Percentiles rank a stretch among this genome's conserved stretches.
These are phyloP conservation scores for Nidularia pulvinata DNA, from an alignment of 768 basidiomycete genomes.

Conservation along the genomic window DNA sequence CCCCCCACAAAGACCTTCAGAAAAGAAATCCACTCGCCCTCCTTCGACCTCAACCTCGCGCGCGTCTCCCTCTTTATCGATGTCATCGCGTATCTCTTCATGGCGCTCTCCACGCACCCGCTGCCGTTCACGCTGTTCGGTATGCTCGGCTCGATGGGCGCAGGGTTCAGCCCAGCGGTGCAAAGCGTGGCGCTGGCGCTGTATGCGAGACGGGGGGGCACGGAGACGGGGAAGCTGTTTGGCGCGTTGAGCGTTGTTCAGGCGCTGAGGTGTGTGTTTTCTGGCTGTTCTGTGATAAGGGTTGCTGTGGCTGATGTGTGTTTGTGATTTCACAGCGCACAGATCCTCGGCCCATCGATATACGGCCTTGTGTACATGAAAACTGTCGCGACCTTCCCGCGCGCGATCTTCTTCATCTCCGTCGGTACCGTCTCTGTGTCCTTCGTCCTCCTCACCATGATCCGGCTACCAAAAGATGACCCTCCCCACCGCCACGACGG, in stretches of 20 bases:
- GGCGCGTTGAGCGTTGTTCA: conserved; percentile 79
- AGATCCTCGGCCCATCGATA: conserved; percentile 70
- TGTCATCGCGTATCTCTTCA: conserved; percentile 42
- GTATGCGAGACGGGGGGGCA: conserved; percentile 51
- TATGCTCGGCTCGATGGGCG: conserved; percentile 53
- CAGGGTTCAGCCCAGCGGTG: conserved; percentile 63
- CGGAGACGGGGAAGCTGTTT: conserved; percentile 74
- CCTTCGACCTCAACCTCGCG: conserved; percentile 72
- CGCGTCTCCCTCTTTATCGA: conserved; percentile 63
- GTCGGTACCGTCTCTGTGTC: conserved; percentile 35
- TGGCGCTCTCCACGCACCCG: conserved; percentile 47
- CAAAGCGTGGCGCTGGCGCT: conserved; percentile 75
- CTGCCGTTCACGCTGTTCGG: conserved; percentile 49
- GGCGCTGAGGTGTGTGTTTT: conserved; percentile 50
- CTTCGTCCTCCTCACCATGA: conserved; percentile 42
- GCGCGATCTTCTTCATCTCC: conserved; percentile 67
- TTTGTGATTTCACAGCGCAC: conserved; percentile 37
- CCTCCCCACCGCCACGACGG: too few relatives aligned
- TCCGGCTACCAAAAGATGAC: conserved; percentile 33
- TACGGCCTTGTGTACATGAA: conserved; percentile 72
- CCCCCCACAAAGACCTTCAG: conserved; percentile 3
- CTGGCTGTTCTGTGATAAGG: background rate
- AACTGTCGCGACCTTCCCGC: conserved; percentile 71
- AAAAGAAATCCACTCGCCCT: conserved; percentile 36
- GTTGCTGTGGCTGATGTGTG: background rate